Conservation (phyloP, 257 asterid genomes). For the Plantago ovata region DNA sequence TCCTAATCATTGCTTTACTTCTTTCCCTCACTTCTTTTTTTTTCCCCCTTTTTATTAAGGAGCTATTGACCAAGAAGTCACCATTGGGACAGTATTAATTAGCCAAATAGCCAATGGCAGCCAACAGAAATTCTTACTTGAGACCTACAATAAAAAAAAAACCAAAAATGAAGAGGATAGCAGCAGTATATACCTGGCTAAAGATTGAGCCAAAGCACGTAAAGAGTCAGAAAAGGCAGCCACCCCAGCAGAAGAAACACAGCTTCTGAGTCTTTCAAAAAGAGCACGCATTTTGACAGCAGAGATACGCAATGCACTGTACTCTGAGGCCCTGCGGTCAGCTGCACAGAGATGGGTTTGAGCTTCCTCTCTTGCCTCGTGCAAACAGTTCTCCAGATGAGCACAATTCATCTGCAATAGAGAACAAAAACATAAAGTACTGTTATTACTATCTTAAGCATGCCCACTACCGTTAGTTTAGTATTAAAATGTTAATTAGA, state of each 20-base stretch:
- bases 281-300: constrained; percentile 80
- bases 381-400: constrained; percentile 88
- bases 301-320: constrained; percentile 80
- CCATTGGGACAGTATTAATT: no score
- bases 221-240: constrained; percentile 62
- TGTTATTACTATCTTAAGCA: no score
- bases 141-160: background rate
- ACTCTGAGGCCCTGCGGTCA: constrained; percentile 84
- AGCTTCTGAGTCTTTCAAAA: constrained; percentile 76
- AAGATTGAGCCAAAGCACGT: constrained; percentile 64
- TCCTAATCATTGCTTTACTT: no score
- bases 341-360: constrained; percentile 96
- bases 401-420: constrained; percentile 87
- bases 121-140: no score
- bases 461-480: no score
- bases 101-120: no score
- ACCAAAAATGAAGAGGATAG: background rate
- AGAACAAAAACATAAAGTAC: constrained; percentile 17
- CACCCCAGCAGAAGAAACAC: constrained; percentile 60
- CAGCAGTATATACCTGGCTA: constrained; percentile 49
- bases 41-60: no score
- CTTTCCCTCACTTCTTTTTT: no score
- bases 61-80: no score
- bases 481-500: no score
- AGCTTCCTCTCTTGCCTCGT: constrained; percentile 95